Conservation (phyloP, 495 filamentous ascomycete genomes). For the Penicillium pulvis region DNA sequence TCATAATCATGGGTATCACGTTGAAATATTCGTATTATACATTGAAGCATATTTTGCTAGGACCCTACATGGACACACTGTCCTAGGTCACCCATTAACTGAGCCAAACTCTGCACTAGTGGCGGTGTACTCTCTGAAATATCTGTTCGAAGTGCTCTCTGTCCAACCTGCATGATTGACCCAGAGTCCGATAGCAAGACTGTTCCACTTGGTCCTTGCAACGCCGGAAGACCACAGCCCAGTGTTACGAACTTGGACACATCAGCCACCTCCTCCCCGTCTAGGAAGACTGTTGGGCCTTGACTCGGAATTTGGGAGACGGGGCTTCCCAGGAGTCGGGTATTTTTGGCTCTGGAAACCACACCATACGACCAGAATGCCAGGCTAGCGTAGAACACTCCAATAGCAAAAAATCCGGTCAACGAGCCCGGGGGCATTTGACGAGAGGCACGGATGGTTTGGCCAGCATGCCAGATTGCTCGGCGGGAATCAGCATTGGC, state of each 20-base stretch:
- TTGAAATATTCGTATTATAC: not conserved
- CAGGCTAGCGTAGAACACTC: slow-evolving; percentile 60
- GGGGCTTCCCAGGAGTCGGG: slow-evolving; percentile 22
- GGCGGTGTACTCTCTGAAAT: slow-evolving; percentile 33
- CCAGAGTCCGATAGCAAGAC: slow-evolving; percentile 27
- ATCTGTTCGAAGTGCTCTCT: slow-evolving; percentile 27
- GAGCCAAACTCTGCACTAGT: slow-evolving; percentile 57
- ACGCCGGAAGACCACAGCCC: slow-evolving; percentile 44
- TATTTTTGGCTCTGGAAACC: slow-evolving; percentile 35
- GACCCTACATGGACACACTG: slow-evolving; percentile 18
- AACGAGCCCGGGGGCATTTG: slow-evolving; percentile 47
- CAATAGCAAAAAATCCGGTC: slow-evolving; percentile 61
- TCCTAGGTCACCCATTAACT: slow-evolving; percentile 56
- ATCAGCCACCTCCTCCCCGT: slow-evolving; percentile 44
- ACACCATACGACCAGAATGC: slow-evolving; percentile 64
- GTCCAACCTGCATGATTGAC: slow-evolving; percentile 29
- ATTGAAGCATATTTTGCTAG: not conserved
- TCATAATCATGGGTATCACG: not conserved
- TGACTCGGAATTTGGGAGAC: slow-evolving; percentile 7
- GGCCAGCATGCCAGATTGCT: slow-evolving; percentile 65
- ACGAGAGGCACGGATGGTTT: slow-evolving; percentile 57
- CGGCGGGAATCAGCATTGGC: slow-evolving; percentile 49
- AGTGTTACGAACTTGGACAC: slow-evolving; percentile 51
- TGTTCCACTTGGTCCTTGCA: slow-evolving; percentile 34
- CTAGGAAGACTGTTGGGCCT: slow-evolving; percentile 45